phyloP scores from a whole-genome alignment of 2,329 filamentous ascomycete species.

The Cladosporium sp. region DNA sequence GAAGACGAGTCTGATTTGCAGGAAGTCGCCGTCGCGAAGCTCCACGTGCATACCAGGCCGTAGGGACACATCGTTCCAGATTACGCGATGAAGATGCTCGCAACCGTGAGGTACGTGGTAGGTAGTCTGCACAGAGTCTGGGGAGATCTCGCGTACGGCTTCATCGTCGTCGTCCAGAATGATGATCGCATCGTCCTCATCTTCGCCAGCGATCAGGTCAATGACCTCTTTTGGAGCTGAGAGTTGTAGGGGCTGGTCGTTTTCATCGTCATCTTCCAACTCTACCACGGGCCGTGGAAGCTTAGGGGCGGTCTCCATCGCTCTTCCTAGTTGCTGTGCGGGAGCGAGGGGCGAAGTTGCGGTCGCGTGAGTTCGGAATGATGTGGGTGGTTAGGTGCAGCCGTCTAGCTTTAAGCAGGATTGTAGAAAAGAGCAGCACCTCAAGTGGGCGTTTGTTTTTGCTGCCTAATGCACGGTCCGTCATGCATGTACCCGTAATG shows the following conservation, averaged over 20 bases:
- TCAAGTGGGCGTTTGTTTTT: background rate
- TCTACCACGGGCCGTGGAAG: too few species aligned
- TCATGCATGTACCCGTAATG: background rate
- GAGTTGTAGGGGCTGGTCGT: too few species aligned
- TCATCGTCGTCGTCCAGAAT: background rate
- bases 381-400: background rate
- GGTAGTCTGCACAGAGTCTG: background rate
- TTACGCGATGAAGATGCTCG: background rate
- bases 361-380: background rate
- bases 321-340: background rate
- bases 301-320: background rate
- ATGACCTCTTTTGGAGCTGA: background rate
- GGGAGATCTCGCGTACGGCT: background rate
- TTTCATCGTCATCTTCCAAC: too few species aligned
- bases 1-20: slow-evolving; percentile 42
- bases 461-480: slow-evolving; percentile 2
- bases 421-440: background rate
- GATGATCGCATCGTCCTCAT: background rate
- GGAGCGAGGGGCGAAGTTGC: background rate
- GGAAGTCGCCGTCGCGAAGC: slow-evolving; percentile 37
- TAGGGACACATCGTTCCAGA: background rate
- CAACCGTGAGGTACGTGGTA: background rate
- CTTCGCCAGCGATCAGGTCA: background rate
- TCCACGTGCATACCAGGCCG: slow-evolving; percentile 32
- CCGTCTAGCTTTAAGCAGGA: background rate